A percentile compares a stretch with the other conserved stretches of the same genome.
phyloP scores from a whole-genome alignment of 208 protist genomes.

The Strigomonas galati region DNA sequence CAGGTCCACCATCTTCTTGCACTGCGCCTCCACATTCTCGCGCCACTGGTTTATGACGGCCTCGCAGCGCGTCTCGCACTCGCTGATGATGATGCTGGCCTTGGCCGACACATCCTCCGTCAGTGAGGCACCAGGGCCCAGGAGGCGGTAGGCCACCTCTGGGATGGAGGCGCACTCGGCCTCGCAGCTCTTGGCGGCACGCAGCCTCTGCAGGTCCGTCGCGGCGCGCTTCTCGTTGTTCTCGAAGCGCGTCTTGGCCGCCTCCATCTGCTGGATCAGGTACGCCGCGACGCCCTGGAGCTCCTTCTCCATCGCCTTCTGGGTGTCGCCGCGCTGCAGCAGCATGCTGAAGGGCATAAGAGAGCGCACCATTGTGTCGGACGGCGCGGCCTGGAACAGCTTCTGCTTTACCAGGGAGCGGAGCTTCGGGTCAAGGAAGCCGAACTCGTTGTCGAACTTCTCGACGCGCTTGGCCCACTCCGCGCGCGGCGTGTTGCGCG shows the following conservation, averaged over 20 bases:
- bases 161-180: slow-evolving; percentile 57
- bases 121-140: slow-evolving; percentile 39
- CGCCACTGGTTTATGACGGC: slow-evolving; percentile 22
- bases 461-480: slow-evolving; percentile 56
- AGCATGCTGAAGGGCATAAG: slow-evolving; percentile 52
- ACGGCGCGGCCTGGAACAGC: slow-evolving; percentile 31
- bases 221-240: slow-evolving; percentile 58
- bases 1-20: slow-evolving; percentile 33
- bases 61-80: slow-evolving; percentile 12
- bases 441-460: slow-evolving; percentile 81
- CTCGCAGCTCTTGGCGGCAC: slow-evolving; percentile 53
- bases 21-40: slow-evolving; percentile 32
- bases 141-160: slow-evolving; percentile 49
- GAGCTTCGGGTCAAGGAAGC: slow-evolving; percentile 73
- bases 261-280: slow-evolving; percentile 61
- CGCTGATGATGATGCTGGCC: slow-evolving; percentile 38
- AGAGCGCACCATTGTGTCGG: slow-evolving; percentile 37
- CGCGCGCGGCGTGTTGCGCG: slow-evolving; percentile 27
- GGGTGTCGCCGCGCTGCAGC: slow-evolving; percentile 55
- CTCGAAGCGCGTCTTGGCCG: slow-evolving; percentile 46
- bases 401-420: slow-evolving; percentile 56
- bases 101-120: slow-evolving; percentile 33
- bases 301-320: slow-evolving; percentile 44
- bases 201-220: slow-evolving; percentile 64
- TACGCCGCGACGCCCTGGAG: slow-evolving; percentile 40